phyloP scores from a whole-genome alignment of 2,329 filamentous ascomycete genomes.

The Geosmithia putterillii region DNA sequence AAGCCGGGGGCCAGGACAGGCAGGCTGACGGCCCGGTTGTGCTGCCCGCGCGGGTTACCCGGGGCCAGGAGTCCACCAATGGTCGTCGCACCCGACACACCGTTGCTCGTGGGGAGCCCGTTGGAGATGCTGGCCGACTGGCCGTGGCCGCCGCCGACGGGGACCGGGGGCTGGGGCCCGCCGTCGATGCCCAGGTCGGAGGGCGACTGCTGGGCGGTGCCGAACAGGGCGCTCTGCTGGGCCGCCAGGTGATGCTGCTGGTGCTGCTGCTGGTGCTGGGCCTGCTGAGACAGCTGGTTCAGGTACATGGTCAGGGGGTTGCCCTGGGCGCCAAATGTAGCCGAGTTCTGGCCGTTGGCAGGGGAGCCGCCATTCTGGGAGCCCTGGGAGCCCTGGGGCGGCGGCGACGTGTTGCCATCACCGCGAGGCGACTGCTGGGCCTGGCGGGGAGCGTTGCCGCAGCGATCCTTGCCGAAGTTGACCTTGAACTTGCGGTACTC shows the following conservation, averaged over 20 bases:
- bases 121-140: conserved; percentile 56
- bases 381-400: conserved; percentile 44
- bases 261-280: conserved; percentile 63
- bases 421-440: conserved; percentile 59
- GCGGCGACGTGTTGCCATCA: conserved; percentile 46
- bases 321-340: conserved; percentile 68
- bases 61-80: conserved; percentile 70
- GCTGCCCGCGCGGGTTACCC: conserved; percentile 45
- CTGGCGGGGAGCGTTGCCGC: conserved; percentile 90
- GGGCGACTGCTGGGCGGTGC: conserved; percentile 50
- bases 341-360: conserved; percentile 44
- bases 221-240: conserved; percentile 74
- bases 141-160: conserved; percentile 38
- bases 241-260: conserved; percentile 59
- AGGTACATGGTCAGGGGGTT: conserved; percentile 93
- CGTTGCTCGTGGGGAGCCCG: conserved; percentile 41
- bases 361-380: conserved; percentile 47
- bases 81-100: conserved; percentile 49
- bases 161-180: conserved; percentile 45
- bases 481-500: conserved; percentile 99
- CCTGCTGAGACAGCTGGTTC: conserved; percentile 65
- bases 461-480: conserved; percentile 98
- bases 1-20: conserved; percentile 57
- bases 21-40: conserved; percentile 79
- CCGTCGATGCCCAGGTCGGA: conserved; percentile 46